A percentile compares a stretch with the other conserved stretches of the same genome.
Conservation (phyloP, 192 early-diverging fungal species). For the Backusella tarrabulga region DNA sequence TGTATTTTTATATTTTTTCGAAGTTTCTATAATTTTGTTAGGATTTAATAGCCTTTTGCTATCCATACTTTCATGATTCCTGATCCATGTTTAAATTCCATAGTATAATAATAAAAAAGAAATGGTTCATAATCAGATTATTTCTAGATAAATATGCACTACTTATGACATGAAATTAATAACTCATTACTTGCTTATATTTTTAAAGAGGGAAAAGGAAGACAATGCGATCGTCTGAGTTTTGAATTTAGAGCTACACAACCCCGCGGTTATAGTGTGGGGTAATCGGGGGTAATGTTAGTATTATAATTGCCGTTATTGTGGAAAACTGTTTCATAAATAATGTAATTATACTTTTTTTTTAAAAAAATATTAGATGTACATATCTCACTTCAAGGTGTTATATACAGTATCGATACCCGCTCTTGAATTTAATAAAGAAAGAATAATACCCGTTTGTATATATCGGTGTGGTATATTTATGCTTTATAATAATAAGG, state of each 20-base stretch:
- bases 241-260: not conserved
- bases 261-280: not conserved
- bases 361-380: too few species aligned
- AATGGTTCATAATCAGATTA: not conserved
- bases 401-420: too few species aligned
- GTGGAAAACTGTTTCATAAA: too few species aligned
- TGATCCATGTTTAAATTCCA: not conserved
- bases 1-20: not conserved
- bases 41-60: not conserved
- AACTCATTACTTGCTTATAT: not conserved
- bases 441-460: too few species aligned
- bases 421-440: too few species aligned
- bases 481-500: not conserved
- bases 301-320: too few species aligned
- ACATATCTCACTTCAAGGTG: too few species aligned
- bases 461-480: not conserved
- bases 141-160: not conserved
- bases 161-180: not conserved
- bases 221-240: not conserved
- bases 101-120: too few species aligned
- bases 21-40: not conserved
- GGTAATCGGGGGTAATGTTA: not conserved
- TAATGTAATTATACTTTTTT: too few species aligned
- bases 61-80: not conserved
- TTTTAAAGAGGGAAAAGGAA: not conserved